These are phyloP conservation scores for Solanum hybrid DNA, from an alignment of 305 asterid genomes.

Conservation along the genomic window DNA sequence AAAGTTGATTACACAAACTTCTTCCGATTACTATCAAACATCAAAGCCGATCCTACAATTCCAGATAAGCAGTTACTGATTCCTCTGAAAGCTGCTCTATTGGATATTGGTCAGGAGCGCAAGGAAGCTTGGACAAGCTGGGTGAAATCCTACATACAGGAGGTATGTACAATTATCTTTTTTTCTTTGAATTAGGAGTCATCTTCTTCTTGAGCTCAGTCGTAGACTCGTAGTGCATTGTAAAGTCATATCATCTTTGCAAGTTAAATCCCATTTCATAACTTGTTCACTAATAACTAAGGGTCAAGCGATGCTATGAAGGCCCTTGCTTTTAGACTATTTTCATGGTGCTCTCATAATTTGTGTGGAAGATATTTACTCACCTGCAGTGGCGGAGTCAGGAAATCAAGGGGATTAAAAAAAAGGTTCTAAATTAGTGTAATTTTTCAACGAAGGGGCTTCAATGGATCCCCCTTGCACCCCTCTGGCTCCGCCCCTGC, in stretches of 20 bases:
- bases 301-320: not conserved
- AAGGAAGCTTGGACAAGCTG: constrained; percentile 91
- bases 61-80: constrained; percentile 51
- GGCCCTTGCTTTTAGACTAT: no score
- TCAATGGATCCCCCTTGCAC: not conserved
- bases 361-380: not conserved
- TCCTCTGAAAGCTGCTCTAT: constrained; percentile 77
- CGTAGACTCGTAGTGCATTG: not conserved
- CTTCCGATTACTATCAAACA: constrained; percentile 78
- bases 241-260: not conserved
- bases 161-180: constrained; percentile 33
- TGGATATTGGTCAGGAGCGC: constrained; percentile 87
- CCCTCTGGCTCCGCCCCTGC: not conserved
- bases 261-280: not conserved
- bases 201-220: not conserved
- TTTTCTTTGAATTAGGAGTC: not conserved
- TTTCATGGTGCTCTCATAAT: not conserved
- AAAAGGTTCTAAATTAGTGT: not conserved
- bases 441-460: not conserved
- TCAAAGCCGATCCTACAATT: constrained; percentile 60
- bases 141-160: constrained; percentile 69
- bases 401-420: not conserved
- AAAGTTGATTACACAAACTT: constrained; percentile 97
- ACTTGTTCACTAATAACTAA: not conserved
- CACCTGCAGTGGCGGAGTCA: not conserved